Base-by-base conservation (phyloP, 176 grass and related monocot species). In the Pontederia crassipes region DNA sequence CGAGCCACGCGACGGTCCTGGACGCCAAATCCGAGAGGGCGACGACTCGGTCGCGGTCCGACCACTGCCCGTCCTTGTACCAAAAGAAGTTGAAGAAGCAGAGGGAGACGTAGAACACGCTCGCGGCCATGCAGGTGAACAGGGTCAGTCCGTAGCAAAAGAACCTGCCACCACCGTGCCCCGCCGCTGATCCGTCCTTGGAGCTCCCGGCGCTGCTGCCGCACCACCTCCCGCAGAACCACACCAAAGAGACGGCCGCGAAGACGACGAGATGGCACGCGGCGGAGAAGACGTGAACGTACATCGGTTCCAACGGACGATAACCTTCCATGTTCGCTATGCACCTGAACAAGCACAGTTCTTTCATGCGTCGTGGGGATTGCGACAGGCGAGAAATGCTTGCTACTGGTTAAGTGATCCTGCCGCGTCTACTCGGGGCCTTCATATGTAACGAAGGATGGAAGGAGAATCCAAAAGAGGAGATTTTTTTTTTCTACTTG, bases 1-100 rank as follows among this genome's bases (percentile, higher is more conserved):
- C 79, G 64, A 90, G 56, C 81, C 86, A 96, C 11, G 73, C 75
- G 58, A 72, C 74, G 0, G 54, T 74, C 54, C 85, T 74, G 14
- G 72, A 27, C 32, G 35, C 80, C 1, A 71, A 58, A 67, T 96
- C 86, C 56, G 35, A 51, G 15, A 77, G 52, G 0, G 9, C 64
- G 15, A 27, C 53, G 17, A 72, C 18, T 48, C 45, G 67, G n/a
- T 63, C 76, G 14, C 26, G n/a, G 65, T 69, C 12, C 86, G 81
- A 79, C 65, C 54, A 63, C 54, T 48, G 35, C n/a, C 20, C 14
- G 48, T 0, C 10, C 16, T 7, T 47, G 5, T 17, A 79, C 28
- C 74, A 62, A 54, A 77, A 78, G 62, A 62, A 80, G 29, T 64
- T 52, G 51, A 62, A 80, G 18, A 57, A 51, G 6, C 28, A 67